Base-by-base conservation (phyloP, 1,139 yeast genomes). In the Yamadazyma spencermartinsiae region DNA sequence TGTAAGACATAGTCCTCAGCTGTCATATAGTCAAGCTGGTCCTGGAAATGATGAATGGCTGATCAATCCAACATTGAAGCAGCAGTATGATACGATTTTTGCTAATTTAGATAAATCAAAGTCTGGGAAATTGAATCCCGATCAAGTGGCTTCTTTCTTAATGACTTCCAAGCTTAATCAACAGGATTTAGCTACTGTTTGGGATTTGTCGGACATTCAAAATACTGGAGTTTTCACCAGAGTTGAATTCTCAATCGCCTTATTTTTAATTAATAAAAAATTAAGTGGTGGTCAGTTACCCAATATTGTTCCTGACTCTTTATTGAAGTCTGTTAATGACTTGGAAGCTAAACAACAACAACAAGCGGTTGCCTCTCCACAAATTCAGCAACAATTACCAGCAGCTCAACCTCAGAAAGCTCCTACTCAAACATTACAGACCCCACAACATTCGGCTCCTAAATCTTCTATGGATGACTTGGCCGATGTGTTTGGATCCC, bases 201-300 rank as follows among this genome's bases (percentile, higher is more conserved):
- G 99, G 99, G 98, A 92, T 60, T 72, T 92, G 54, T 81, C 98
- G 5, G 98, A 94, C 60, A 76, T 89, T 44, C 86, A 87, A 51
- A 88, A 89, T 60, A 80, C 89, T 33, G 98, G 97, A 25, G 76
- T 76, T 36, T 87, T 94, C 55, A 75, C 87, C 30, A 82, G 77
- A 54, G 69, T 79, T 45, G 98, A 92, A 60, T 92, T 94, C 61
- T 81, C 95, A 2, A 85, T 92, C 56, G 98, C 98, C 11, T 85
- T 92, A 85, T 92, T 84, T 57, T 75, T 92, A 51, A 94, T 92
- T 10, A 95, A 89, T 61, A 87, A 82, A 61, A 84, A 79, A 52
- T 70, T 89, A 43, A 74, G 86, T 2, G 98, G 98, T 13, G 72
- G 73, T 31, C 79, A 75, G 19, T 71, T 92, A 48, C 98, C 98